phyloP scores from a whole-genome alignment of 192 early-diverging fungal genomes.

The Piromyces sp. region DNA sequence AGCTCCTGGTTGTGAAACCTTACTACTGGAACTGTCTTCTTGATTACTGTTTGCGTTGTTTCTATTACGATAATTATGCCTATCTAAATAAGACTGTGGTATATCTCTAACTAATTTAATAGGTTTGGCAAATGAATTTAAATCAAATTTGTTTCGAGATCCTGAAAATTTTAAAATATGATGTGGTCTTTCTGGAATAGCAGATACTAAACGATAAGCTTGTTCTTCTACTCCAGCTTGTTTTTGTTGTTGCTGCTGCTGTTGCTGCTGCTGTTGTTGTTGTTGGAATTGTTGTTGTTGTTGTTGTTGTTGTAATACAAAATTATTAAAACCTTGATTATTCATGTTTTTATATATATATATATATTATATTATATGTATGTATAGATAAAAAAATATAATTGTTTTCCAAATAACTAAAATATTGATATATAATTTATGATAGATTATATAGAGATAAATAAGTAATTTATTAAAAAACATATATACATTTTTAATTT shows the following conservation, averaged over 20 bases:
- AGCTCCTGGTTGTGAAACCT: neutral
- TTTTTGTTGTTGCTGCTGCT: neutral
- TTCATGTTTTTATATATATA: neutral
- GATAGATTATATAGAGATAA: too few relatives aligned
- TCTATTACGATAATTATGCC: neutral
- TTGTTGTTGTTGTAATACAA: neutral
- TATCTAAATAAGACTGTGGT: neutral
- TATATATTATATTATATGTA: too few relatives aligned
- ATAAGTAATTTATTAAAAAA: too few relatives aligned
- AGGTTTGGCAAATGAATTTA: neutral
- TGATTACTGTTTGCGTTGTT: neutral
- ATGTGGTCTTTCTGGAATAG: constrained; percentile 26
- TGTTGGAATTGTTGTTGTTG: neutral
- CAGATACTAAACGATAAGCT: constrained; percentile 39
- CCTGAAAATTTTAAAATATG: constrained; percentile 46
- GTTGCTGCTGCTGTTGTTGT: neutral
- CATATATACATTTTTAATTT: too few relatives aligned
- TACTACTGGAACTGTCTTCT: neutral
- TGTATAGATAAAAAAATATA: too few relatives aligned
- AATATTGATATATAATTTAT: too few relatives aligned
- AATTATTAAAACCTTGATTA: neutral
- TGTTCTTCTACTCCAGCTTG: neutral
- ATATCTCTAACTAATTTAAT: neutral
- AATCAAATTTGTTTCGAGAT: neutral
- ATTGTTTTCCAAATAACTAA: too few relatives aligned